phyloP scores from a whole-genome alignment of 495 filamentous ascomycete species.

The Mycothermus thermophilus region DNA sequence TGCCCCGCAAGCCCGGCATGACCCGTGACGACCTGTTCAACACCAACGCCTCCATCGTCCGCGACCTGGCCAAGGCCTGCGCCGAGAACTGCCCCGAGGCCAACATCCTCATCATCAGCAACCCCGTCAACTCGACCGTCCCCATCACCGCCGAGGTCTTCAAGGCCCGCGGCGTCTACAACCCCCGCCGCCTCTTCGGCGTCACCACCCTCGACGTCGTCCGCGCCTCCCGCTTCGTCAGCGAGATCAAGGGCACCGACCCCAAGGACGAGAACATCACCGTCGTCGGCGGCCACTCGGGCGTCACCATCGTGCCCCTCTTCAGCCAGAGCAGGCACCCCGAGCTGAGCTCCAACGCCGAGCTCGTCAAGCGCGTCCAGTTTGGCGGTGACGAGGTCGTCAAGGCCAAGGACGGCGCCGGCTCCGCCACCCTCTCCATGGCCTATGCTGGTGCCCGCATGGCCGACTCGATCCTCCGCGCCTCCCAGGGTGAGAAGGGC shows the following conservation, averaged over 20 bases:
- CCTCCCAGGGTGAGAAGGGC: constrained; percentile 84
- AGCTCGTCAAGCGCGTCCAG: constrained; percentile 87
- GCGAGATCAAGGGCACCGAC: constrained; percentile 78
- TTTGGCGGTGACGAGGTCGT: constrained; percentile 99
- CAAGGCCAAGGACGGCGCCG: constrained; percentile 95
- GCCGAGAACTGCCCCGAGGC: constrained; percentile 82
- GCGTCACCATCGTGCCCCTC: constrained; percentile 94
- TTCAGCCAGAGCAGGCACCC: constrained; percentile 87
- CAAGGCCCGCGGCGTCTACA: constrained; percentile 88
- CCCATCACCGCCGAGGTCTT: constrained; percentile 94
- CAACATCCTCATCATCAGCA: constrained; percentile 93
- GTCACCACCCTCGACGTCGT: constrained; percentile 98
- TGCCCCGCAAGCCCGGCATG: constrained; percentile 99
- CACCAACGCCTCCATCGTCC: constrained; percentile 98
- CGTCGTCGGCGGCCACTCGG: constrained; percentile 93
- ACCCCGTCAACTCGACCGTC: constrained; percentile 98
- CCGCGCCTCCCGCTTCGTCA: constrained; percentile 93
- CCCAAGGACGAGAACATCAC: constrained; percentile 84
- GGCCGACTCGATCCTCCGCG: constrained; percentile 86
- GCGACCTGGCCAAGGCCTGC: constrained; percentile 91
- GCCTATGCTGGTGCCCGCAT: constrained; percentile 96
- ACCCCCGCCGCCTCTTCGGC: constrained; percentile 96
- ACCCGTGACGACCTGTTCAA: constrained; percentile 99
- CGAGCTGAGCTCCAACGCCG: constrained; percentile 58
- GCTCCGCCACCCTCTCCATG: constrained; percentile 97